phyloP scores from a whole-genome alignment of 148 eudicot species.

The Cornus controversa region DNA sequence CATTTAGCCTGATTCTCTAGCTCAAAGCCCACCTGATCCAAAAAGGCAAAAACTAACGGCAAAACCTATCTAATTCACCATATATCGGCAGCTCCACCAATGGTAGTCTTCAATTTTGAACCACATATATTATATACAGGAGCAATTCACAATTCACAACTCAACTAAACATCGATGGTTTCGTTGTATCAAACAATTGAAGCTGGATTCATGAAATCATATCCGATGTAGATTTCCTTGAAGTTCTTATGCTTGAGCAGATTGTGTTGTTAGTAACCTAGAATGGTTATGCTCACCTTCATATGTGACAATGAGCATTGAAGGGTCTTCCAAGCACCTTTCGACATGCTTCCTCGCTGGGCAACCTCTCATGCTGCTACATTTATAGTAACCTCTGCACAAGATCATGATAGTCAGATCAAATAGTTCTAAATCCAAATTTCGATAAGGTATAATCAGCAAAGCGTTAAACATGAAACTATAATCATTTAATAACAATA shows the following conservation, averaged over 20 bases:
- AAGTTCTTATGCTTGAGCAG: slow-evolving; percentile 34
- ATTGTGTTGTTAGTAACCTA: slow-evolving; percentile 34
- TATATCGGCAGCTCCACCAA: too few species aligned
- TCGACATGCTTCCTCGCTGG: slow-evolving; percentile 70
- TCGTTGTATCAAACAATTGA: neutral
- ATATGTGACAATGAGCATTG: slow-evolving; percentile 60
- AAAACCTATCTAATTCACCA: too few species aligned
- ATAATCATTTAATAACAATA: too few species aligned
- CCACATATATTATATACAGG: too few species aligned
- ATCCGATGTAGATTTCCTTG: neutral
- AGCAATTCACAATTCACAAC: neutral
- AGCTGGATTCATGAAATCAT: neutral
- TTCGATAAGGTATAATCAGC: neutral
- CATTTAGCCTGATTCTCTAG: too few species aligned
- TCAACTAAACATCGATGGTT: neutral
- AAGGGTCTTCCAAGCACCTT: slow-evolving; percentile 51
- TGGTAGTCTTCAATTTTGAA: too few species aligned
- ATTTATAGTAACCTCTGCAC: slow-evolving; percentile 61
- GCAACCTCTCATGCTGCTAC: slow-evolving; percentile 65
- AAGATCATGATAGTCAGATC: neutral
- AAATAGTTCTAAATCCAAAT: too few species aligned
- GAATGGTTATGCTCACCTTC: slow-evolving; percentile 58
- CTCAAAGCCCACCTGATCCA: too few species aligned
- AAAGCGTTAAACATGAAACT: neutral
- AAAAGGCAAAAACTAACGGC: too few species aligned